A percentile compares a stretch with the other conserved stretches of the same genome.
These are phyloP conservation scores for Decorospora gaudefroyi DNA, from an alignment of 2,329 filamentous ascomycete genomes.

Conservation along the genomic window DNA sequence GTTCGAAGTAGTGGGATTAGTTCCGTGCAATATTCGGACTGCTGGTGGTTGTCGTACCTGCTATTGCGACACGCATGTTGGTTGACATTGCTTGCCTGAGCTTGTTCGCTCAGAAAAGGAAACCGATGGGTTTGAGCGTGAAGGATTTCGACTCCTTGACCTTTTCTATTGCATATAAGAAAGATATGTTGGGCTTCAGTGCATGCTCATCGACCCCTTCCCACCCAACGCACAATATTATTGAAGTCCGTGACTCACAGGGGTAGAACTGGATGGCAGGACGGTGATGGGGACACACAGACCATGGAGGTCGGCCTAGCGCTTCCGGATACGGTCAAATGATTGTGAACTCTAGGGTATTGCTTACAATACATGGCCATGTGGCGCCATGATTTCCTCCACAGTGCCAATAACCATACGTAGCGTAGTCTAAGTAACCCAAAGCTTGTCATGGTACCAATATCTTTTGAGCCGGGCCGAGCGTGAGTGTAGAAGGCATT, in stretches of 20 bases:
- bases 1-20: neutral
- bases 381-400: constrained; percentile 7
- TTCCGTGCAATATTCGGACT: neutral
- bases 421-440: constrained; percentile 14
- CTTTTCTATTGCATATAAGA: constrained; percentile 9
- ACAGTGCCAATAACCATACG: constrained; percentile 29
- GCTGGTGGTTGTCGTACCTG: constrained; percentile 29
- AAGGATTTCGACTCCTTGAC: constrained; percentile 2
- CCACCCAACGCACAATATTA: constrained; percentile 18
- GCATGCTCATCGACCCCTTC: constrained; percentile 12
- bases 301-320: constrained; percentile 16
- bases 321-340: neutral
- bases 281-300: constrained; percentile 30
- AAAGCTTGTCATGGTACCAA: constrained; percentile 9
- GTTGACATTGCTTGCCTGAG: constrained; percentile 21
- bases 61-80: constrained; percentile 66
- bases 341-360: neutral
- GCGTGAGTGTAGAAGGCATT: constrained; percentile 12
- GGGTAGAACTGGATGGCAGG: constrained; percentile 15
- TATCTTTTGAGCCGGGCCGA: constrained; percentile 13
- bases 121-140: neutral
- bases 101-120: neutral
- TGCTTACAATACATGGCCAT: constrained; percentile 8
- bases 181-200: constrained; percentile 9
- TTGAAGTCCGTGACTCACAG: constrained; percentile 40